These are phyloP conservation scores for Blastobotrys parvus DNA, from an alignment of 805 yeast species.

Conservation along the genomic window DNA sequence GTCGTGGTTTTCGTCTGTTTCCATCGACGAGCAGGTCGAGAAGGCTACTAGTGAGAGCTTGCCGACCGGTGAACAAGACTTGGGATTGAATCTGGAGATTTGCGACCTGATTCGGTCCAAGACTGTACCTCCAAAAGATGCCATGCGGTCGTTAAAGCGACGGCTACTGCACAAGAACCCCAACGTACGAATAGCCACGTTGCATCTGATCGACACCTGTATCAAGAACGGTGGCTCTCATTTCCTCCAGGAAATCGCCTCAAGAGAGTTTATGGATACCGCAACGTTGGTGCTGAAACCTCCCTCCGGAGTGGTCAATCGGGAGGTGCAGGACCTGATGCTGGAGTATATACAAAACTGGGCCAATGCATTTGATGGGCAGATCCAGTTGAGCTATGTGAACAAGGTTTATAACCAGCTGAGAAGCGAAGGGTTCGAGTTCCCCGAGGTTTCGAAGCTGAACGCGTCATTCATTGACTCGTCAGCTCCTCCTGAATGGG, in stretches of 20 bases:
- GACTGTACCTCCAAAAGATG: conserved; percentile 66
- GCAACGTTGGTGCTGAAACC: conserved; percentile 39
- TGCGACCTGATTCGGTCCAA: conserved; percentile 82
- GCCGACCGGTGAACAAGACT: conserved; percentile 83
- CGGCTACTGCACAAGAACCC: conserved; percentile 69
- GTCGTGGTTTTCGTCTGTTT: conserved; percentile 32
- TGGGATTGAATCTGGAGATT: conserved; percentile 64
- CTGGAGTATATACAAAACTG: conserved; percentile 66
- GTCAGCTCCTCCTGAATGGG: conserved; percentile 95
- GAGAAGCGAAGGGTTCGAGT: conserved; percentile 49
- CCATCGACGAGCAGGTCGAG: conserved; percentile 54
- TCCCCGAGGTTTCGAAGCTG: conserved; percentile 44
- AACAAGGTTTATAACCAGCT: conserved; percentile 53
- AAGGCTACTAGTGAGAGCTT: conserved; percentile 83
- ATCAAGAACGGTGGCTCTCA: conserved; percentile 90
- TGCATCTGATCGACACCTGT: conserved; percentile 76
- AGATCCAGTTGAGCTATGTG: conserved; percentile 57
- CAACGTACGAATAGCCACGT: conserved; percentile 63
- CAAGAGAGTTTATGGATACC: conserved; percentile 81
- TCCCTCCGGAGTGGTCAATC: conserved; percentile 30
- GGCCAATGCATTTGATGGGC: conserved; percentile 64
- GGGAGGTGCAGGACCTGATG: conserved; percentile 50
- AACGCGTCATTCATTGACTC: conserved; percentile 63
- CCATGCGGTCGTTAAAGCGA: conserved; percentile 76
- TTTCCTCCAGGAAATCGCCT: conserved; percentile 67